Percentiles rank a stretch among this genome's conserved stretches.
Evolutionary conservation across 2,329 filamentous ascomycete species (phyloP).

Genomic region (Septoria petroselini): DNA sequence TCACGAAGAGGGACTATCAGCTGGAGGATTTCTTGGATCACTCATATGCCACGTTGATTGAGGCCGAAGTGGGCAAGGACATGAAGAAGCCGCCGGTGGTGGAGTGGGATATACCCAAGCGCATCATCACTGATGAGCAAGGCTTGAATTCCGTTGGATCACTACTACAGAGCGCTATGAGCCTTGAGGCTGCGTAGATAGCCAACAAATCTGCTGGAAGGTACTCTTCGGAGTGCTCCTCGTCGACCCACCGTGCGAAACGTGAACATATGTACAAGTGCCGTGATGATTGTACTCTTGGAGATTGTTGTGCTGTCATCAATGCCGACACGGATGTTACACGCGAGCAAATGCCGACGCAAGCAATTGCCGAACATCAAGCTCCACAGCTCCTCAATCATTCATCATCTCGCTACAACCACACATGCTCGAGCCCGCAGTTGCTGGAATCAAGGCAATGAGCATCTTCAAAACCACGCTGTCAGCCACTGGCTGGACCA

Average conservation of each 20-base stretch:
- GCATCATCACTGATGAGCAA: constrained; percentile 57
- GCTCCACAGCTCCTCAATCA: neutral
- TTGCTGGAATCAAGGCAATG: constrained; percentile 29
- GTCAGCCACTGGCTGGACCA: constrained; percentile 35
- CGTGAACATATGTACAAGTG: no score
- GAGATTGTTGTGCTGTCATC: no score
- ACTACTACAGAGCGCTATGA: constrained; percentile 30
- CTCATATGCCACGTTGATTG: constrained; percentile 82
- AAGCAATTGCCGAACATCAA: neutral
- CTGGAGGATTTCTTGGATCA: constrained; percentile 97
- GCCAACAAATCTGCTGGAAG: no score
- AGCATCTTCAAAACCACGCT: constrained; percentile 34
- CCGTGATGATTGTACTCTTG: no score
- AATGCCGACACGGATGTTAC: no score
- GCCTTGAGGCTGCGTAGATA: neutral
- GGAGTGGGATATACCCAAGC: constrained; percentile 91
- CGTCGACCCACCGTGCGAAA: no score
- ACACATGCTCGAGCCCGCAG: constrained; percentile 17
- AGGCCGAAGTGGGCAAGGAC: constrained; percentile 77
- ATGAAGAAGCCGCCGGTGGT: constrained; percentile 84
- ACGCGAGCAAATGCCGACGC: neutral
- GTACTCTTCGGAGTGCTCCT: no score
- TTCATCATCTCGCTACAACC: neutral
- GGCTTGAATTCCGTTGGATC: constrained; percentile 32
- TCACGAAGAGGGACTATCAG: constrained; percentile 92